These are phyloP conservation scores for Mytilinidion resinicola DNA, from an alignment of 495 filamentous ascomycete genomes.

Conservation along the genomic window DNA sequence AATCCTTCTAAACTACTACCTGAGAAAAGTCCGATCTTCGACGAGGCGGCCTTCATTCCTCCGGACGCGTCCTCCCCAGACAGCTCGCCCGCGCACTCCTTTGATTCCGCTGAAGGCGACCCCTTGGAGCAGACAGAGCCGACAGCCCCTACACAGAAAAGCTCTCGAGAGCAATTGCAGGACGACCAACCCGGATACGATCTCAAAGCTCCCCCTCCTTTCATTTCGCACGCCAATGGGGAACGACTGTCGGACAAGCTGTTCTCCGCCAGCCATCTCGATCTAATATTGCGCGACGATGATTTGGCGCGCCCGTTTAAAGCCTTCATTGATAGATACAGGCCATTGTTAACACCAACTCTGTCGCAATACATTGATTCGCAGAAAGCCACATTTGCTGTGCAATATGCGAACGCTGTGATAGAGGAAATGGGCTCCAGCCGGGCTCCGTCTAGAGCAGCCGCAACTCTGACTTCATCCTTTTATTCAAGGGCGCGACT, in stretches of 20 bases:
- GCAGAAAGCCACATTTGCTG: constrained; percentile 33
- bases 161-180: neutral
- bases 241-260: constrained; percentile 30
- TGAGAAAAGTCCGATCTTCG: neutral
- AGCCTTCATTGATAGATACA: constrained; percentile 30
- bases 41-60: neutral
- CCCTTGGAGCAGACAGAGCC: neutral
- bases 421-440: constrained; percentile 21
- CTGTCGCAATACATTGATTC: constrained; percentile 33
- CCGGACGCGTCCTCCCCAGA: neutral
- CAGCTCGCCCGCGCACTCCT: neutral
- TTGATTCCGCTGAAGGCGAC: neutral
- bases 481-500: constrained; percentile 28
- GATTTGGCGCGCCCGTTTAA: constrained; percentile 22
- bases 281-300: constrained; percentile 32
- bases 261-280: constrained; percentile 35
- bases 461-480: constrained; percentile 25
- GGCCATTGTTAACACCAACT: constrained; percentile 25
- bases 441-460: constrained; percentile 9
- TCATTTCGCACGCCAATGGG: constrained; percentile 28
- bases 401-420: constrained; percentile 36
- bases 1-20: neutral
- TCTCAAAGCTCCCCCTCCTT: constrained; percentile 33
- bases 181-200: constrained; percentile 24
- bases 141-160: neutral